Evolutionary conservation across 192 early-diverging fungal genomes (phyloP).

Genomic region (Coemansia sp.): DNA sequence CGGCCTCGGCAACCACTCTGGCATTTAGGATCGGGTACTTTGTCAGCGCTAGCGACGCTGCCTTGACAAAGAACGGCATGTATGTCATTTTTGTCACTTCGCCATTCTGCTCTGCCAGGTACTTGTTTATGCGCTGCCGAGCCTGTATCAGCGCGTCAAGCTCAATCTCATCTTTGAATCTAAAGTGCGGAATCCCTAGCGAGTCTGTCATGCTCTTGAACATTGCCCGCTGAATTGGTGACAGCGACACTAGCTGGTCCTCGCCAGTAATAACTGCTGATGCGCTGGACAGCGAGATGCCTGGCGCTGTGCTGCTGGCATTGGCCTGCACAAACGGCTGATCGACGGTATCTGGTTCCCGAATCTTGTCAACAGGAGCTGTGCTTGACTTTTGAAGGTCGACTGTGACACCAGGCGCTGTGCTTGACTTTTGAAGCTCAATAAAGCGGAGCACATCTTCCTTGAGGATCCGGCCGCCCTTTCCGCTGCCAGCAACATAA

Average conservation of each 20-base stretch:
- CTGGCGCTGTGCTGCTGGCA: conserved; percentile 20
- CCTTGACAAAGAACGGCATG: conserved; percentile 97
- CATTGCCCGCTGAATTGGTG: conserved; percentile 93
- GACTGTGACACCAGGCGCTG: background rate
- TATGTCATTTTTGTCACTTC: conserved; percentile 76
- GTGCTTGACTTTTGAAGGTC: background rate
- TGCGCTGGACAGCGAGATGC: conserved; percentile 24
- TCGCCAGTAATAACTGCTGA: conserved; percentile 27
- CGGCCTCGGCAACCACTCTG: conserved; percentile 50
- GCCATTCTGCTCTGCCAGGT: conserved; percentile 54
- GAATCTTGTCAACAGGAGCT: background rate
- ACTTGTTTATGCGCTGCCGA: conserved; percentile 66
- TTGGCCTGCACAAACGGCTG: conserved; percentile 41
- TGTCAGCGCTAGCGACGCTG: conserved; percentile 73
- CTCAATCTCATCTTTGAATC: conserved; percentile 87
- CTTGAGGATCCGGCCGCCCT: conserved; percentile 84
- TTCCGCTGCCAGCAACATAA: conserved; percentile 75
- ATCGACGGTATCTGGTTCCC: conserved; percentile 4
- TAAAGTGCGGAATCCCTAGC: conserved; percentile 90
- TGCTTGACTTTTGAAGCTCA: background rate
- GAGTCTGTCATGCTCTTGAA: conserved; percentile 94
- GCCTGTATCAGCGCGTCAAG: conserved; percentile 68
- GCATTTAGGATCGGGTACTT: conserved; percentile 90
- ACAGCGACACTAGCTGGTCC: conserved; percentile 67
- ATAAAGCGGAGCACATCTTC: conserved; percentile 73